Evolutionary conservation across 768 basidiomycete genomes (phyloP).

Genomic region (Agaricus sinodeliciosus): DNA sequence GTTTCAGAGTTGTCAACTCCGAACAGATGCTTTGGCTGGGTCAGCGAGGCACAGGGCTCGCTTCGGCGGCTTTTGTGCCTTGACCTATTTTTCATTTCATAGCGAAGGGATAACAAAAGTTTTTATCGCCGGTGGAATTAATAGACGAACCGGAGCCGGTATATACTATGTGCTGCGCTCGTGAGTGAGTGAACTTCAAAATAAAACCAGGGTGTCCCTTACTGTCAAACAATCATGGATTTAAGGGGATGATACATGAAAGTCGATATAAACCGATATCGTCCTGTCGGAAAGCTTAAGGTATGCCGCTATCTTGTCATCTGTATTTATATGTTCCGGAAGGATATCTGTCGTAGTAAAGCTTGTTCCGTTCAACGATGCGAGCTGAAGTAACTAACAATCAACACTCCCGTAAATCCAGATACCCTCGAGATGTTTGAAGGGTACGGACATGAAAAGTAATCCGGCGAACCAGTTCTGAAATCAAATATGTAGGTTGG

Average conservation of each 20-base stretch:
- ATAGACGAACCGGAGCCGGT: slow-evolving; percentile 36
- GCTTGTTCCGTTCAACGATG: too few species aligned
- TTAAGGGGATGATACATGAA: slow-evolving; percentile 42
- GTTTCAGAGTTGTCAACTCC: not conserved
- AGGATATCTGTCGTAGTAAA: too few species aligned
- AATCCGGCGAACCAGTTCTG: not conserved
- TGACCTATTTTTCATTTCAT: slow-evolving; percentile 41
- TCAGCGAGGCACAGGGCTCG: slow-evolving; percentile 46
- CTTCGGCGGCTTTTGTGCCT: slow-evolving; percentile 45
- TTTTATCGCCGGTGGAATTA: slow-evolving; percentile 39
- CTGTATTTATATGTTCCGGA: too few species aligned
- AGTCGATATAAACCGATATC: not conserved
- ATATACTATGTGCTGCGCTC: slow-evolving; percentile 34
- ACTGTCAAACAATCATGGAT: slow-evolving; percentile 26
- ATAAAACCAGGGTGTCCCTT: not conserved
- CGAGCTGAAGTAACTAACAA: too few species aligned
- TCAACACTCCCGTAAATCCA: too few species aligned
- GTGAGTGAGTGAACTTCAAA: slow-evolving; percentile 26
- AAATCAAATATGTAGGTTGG: slow-evolving; percentile 28
- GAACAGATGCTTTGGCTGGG: slow-evolving; percentile 45
- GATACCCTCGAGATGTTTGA: slow-evolving; percentile 38
- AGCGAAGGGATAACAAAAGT: slow-evolving; percentile 40
- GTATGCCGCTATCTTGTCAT: too few species aligned
- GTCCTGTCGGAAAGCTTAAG: too few species aligned
- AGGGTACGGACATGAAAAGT: slow-evolving; percentile 20